Conservation (phyloP, 225 moss, liverwort and hornwort species). For the Polytrichum commune region DNA sequence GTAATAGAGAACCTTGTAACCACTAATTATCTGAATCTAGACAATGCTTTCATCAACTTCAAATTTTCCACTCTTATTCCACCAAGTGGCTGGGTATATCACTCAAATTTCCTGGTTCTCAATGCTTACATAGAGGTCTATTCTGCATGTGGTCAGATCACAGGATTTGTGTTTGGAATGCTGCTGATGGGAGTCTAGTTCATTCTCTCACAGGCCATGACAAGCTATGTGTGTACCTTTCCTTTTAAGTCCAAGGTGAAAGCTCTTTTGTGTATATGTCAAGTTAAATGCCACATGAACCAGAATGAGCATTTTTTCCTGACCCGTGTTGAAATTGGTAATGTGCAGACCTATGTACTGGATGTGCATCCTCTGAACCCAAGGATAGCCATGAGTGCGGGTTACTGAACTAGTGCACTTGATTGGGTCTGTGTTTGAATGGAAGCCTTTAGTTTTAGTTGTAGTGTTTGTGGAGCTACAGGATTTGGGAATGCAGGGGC, state of each 20-base stretch:
- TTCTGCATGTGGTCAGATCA: conserved; percentile 63
- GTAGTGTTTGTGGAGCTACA: no score
- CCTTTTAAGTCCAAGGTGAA: not conserved
- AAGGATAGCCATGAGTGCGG: conserved; percentile 99
- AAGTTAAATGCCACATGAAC: no score
- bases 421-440: no score
- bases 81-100: no score
- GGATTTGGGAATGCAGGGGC: no score
- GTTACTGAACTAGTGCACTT: no score
- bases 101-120: not conserved
- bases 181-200: conserved; percentile 94
- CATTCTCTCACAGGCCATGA: conserved; percentile 97
- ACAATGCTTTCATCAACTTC: no score
- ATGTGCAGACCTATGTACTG: conserved; percentile 81
- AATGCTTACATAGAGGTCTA: not conserved
- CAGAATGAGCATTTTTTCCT: not conserved
- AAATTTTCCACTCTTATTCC: no score
- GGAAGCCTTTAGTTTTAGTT: no score
- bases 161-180: conserved; percentile 99
- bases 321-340: not conserved
- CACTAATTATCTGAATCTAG: no score
- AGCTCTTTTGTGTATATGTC: no score
- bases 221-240: conserved; percentile 17
- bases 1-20: no score
- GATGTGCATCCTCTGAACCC: conserved; percentile 98